Conservation (phyloP, 805 yeast species). For the Candida rishiriensis region DNA sequence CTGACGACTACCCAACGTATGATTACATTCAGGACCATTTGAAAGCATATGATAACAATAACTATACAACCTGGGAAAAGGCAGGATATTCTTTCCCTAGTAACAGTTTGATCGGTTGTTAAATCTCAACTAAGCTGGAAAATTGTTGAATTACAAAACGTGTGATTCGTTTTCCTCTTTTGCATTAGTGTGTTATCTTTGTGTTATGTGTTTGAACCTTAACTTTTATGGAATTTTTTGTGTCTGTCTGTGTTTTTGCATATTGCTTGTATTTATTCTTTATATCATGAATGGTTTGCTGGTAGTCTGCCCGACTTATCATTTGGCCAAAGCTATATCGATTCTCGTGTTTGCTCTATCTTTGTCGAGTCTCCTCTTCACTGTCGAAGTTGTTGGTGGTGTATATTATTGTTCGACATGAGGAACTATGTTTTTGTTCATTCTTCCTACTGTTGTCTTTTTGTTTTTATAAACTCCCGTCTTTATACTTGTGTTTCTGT, state of each 20-base stretch:
- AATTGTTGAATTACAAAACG: not conserved
- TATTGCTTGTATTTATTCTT: no score
- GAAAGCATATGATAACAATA: slow-evolving; percentile 63
- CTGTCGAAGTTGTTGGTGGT: no score
- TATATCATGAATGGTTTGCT: no score
- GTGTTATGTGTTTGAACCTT: not conserved
- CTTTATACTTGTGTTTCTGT: no score
- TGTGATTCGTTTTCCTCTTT: not conserved
- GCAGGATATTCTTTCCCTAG: slow-evolving; percentile 75
- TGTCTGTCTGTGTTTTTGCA: not conserved
- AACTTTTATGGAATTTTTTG: not conserved
- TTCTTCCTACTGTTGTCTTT: no score
- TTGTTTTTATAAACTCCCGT: no score
- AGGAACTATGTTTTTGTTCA: no score
- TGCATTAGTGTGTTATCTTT: not conserved
- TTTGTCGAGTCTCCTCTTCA: no score
- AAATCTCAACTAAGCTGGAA: not conserved
- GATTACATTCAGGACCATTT: slow-evolving; percentile 74
- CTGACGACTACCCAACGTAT: slow-evolving; percentile 75
- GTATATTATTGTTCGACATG: no score
- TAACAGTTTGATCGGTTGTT: slow-evolving; percentile 52
- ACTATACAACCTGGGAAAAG: slow-evolving; percentile 66
- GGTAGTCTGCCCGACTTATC: no score
- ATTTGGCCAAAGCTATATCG: no score
- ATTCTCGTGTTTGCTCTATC: no score